phyloP scores from a whole-genome alignment of 805 yeast species.

The Lachancea fermentati region DNA sequence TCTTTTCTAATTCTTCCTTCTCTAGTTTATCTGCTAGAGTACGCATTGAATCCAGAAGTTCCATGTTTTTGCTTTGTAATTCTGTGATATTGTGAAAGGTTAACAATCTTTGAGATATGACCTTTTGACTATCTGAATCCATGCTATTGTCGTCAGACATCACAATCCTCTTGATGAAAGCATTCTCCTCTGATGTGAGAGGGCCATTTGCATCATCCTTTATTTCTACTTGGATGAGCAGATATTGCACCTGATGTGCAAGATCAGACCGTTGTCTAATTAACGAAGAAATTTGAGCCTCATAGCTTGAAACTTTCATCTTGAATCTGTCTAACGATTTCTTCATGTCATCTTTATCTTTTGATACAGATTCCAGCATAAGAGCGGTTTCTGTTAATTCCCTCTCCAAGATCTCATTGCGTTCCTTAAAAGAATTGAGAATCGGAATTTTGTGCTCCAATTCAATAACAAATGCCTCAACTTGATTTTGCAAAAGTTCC shows the following conservation, averaged over 20 bases:
- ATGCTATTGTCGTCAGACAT: conserved; percentile 28
- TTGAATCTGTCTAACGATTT: conserved; percentile 19
- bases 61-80: conserved; percentile 68
- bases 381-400: conserved; percentile 51
- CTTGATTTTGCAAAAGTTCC: conserved; percentile 60
- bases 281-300: conserved; percentile 37
- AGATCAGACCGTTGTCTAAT: conserved; percentile 62
- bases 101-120: conserved; percentile 70
- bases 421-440: conserved; percentile 58
- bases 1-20: conserved; percentile 44
- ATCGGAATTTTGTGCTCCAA: conserved; percentile 75
- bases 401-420: conserved; percentile 50
- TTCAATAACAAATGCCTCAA: conserved; percentile 67
- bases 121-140: conserved; percentile 61
- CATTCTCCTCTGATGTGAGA: conserved; percentile 56
- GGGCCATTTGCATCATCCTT: conserved; percentile 54
- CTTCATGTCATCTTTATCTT: conserved; percentile 40
- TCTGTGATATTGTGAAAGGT: conserved; percentile 63
- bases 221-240: conserved; percentile 61
- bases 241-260: conserved; percentile 73
- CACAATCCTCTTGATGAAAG: conserved; percentile 51
- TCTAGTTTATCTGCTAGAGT: conserved; percentile 70
- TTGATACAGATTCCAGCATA: conserved; percentile 47
- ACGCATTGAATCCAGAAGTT: conserved; percentile 62
- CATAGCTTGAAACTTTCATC: conserved; percentile 27